Base-by-base conservation (phyloP, 1,139 yeast genomes). In the Wickerhamomyces sp. region DNA sequence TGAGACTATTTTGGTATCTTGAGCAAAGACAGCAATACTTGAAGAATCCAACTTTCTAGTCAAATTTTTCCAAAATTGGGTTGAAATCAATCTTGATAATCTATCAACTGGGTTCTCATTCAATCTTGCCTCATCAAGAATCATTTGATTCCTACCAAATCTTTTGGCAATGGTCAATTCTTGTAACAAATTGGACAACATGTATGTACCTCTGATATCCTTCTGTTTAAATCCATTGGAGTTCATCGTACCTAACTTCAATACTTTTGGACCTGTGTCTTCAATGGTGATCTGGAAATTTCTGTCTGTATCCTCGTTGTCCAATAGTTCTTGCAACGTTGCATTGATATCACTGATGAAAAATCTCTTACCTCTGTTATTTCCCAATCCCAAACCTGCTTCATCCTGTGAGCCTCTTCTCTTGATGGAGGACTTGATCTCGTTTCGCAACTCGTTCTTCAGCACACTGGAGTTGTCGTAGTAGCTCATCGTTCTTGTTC, bases 271-370 rank as follows among this genome's bases (percentile, higher is more conserved):
- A 0, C 96, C 96, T 4, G 78, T 72, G 57, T 88, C 96, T 52
- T 88, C 96, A 35, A 88, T 82, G 12, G 96, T 88, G 51, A 89
- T 89, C 58, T 89, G 96, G 57, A 64, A 78, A 58, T 89, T 83
- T 37, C 70, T 70, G 57, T 88, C 95, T 4, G 96, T 88, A 55
- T 89, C 97, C 57, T 89, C 96, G 44, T 72, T 77, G 22, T 69
- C 72, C 42, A 89, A 64, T 36, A 89, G 66, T 46, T 83, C 81
- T 18, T 73, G 63, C 40, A 88, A 65, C 2, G 96, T 86, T 21
- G 70, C 59, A 49, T 86, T 85, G 23, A 89, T 84, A 55, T 88
- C 85, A 43, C 72, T 68, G 39, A 89, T 83, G 52, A 78, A 75
- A 54, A 84, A 86, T 51, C 78, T 70, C 46, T 78, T 52, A 26